Percentiles rank a stretch among this genome's conserved stretches.
These are phyloP conservation scores for Schoenoplectus tabernaemontani DNA, from an alignment of 202 grass and related monocot genomes.

Conservation along the genomic window DNA sequence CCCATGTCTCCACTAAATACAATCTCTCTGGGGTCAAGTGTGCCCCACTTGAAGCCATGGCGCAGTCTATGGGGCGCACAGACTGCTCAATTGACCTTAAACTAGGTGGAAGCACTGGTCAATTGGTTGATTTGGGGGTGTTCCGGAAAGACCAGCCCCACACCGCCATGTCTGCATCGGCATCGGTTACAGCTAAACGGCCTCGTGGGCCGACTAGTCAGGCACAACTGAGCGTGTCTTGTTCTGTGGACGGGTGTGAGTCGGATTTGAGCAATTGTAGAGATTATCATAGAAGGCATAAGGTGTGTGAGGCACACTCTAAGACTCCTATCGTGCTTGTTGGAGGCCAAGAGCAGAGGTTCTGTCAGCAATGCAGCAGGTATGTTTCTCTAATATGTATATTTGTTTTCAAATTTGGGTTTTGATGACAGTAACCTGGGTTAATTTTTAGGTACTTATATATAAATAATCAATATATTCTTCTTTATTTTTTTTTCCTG, in stretches of 20 bases:
- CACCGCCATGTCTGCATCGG: not conserved
- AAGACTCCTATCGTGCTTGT: constrained; percentile 64
- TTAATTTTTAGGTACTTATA: not conserved
- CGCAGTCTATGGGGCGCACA: not conserved
- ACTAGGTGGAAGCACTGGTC: constrained; percentile 21
- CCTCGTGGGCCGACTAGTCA: constrained; percentile 18
- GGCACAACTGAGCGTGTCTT: constrained; percentile 10
- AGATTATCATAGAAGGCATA: constrained; percentile 65
- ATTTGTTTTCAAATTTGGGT: not conserved
- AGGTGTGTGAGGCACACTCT: constrained; percentile 70
- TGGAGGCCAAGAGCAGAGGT: constrained; percentile 44
- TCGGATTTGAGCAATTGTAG: constrained; percentile 58
- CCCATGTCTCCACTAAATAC: not conserved
- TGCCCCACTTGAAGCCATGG: not conserved
- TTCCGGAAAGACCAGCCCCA: constrained; percentile 4
- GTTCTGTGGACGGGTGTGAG: constrained; percentile 54
- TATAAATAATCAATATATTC: not conserved
- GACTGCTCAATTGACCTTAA: constrained; percentile 39
- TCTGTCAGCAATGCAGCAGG: constrained; percentile 86
- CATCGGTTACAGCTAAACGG: constrained; percentile 24
- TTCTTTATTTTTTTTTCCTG: not conserved
- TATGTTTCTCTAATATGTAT: constrained; percentile 21
- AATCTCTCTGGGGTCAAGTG: not conserved
- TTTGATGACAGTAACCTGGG: no score
- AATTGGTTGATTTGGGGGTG: not conserved